A percentile compares a stretch with the other conserved stretches of the same genome.
These are phyloP conservation scores for Crithidia sp. DNA, from an alignment of 208 protist species.

Conservation along the genomic window DNA sequence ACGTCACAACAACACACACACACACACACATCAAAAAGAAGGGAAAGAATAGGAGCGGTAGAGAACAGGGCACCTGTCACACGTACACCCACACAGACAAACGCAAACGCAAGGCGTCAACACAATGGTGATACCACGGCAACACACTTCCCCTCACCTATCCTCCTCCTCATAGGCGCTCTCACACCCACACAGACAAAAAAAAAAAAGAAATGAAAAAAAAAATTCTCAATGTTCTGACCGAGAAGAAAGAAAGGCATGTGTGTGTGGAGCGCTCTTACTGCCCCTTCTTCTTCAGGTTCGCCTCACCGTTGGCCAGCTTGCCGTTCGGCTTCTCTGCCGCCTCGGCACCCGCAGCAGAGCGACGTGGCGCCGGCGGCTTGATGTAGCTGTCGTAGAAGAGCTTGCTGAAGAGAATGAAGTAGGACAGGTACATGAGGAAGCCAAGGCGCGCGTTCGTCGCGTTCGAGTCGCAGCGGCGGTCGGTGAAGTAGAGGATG, in stretches of 20 bases:
- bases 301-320: conserved; percentile 3
- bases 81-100: too few species aligned
- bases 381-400: conserved; percentile 83
- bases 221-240: background rate
- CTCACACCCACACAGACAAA: too few species aligned
- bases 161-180: too few species aligned
- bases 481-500: conserved; percentile 39
- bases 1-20: too few species aligned
- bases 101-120: too few species aligned
- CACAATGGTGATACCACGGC: background rate
- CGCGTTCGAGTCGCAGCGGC: conserved; percentile 62
- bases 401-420: conserved; percentile 89
- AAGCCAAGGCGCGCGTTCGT: conserved; percentile 68
- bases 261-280: background rate
- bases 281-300: conserved; percentile 15
- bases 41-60: too few species aligned
- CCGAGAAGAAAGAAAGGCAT: background rate
- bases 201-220: background rate
- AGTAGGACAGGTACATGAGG: conserved; percentile 93
- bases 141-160: background rate
- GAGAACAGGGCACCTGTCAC: too few species aligned
- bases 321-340: conserved; percentile 19
- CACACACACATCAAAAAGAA: too few species aligned
- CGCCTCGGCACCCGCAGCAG: conserved; percentile 7
- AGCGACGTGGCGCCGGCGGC: conserved; percentile 11